These are phyloP conservation scores for Xylariaceae sp. DNA, from an alignment of 2,329 filamentous ascomycete genomes.

Conservation along the genomic window DNA sequence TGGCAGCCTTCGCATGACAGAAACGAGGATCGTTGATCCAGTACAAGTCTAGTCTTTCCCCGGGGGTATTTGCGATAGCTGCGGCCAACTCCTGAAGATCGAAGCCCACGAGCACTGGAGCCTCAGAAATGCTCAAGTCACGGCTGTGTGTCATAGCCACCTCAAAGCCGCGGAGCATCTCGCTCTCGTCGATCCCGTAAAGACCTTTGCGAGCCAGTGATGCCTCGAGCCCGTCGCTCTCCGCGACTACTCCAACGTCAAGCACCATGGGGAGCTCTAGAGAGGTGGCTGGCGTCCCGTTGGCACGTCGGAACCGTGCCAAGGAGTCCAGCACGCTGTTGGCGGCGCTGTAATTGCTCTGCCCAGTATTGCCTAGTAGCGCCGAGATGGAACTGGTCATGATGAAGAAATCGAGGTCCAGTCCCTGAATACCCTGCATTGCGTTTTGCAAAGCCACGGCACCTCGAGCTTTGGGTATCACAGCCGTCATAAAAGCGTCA, in stretches of 20 bases:
- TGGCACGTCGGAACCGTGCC: conserved; percentile 9
- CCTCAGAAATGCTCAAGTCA: too few relatives aligned
- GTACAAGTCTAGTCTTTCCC: too few relatives aligned
- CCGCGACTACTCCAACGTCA: conserved; percentile 14
- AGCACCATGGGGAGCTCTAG: conserved; percentile 20
- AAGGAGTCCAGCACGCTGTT: conserved; percentile 19
- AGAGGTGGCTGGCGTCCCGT: conserved; percentile 10
- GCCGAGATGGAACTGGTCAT: conserved; percentile 22
- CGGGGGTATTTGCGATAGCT: too few relatives aligned
- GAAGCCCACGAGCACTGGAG: conserved; percentile 12
- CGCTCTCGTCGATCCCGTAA: conserved; percentile 24
- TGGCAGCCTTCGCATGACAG: too few relatives aligned
- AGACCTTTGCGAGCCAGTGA: conserved; percentile 20
- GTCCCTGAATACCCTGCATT: not conserved
- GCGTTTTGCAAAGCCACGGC: conserved; percentile 10
- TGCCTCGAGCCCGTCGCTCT: conserved; percentile 13
- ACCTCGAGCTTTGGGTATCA: conserved; percentile 13
- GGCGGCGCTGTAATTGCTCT: conserved; percentile 19
- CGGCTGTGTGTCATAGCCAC: conserved; percentile 14
- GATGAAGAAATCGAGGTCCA: conserved; percentile 18
- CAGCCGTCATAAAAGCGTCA: not conserved
- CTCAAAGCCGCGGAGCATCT: conserved; percentile 20
- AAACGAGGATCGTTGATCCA: too few relatives aligned
- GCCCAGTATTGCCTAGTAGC: conserved; percentile 14
- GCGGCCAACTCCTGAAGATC: conserved; percentile 9